Evolutionary conservation across 768 basidiomycete species (phyloP).

Genomic region (Boletus reticulatus): DNA sequence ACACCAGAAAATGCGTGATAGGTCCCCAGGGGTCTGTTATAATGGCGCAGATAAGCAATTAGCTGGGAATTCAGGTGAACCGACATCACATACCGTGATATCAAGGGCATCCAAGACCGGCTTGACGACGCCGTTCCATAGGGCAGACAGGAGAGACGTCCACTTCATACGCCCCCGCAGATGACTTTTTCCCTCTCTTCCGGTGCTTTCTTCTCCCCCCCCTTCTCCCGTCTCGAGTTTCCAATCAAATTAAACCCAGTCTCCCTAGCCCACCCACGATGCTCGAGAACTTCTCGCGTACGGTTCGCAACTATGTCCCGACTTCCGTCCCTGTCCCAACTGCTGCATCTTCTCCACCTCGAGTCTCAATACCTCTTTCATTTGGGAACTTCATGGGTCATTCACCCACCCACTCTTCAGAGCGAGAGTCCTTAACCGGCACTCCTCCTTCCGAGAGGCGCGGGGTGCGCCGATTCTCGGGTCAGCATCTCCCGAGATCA

Average conservation of each 20-base stretch:
- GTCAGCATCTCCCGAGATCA: no score
- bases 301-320: slow-evolving; percentile 54
- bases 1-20: neutral
- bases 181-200: neutral
- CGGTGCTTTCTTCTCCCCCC: neutral
- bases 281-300: slow-evolving; percentile 50
- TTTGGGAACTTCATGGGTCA: slow-evolving; percentile 43
- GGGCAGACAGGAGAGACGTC: neutral
- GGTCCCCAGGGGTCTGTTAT: neutral
- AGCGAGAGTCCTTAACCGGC: slow-evolving; percentile 8
- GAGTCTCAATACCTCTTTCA: slow-evolving; percentile 47
- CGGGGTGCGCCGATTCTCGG: slow-evolving; percentile 3
- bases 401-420: slow-evolving; percentile 5
- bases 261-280: slow-evolving; percentile 45
- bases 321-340: slow-evolving; percentile 48
- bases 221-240: neutral
- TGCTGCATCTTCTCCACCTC: slow-evolving; percentile 46
- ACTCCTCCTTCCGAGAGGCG: slow-evolving; percentile 11
- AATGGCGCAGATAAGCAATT: neutral
- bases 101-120: slow-evolving; percentile 4
- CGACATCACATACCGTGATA: neutral
- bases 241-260: slow-evolving; percentile 1
- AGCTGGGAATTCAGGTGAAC: neutral
- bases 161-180: neutral
- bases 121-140: slow-evolving; percentile 11